Base-by-base conservation (phyloP, 139 green algal genomes). In the Gonium pectorale region DNA sequence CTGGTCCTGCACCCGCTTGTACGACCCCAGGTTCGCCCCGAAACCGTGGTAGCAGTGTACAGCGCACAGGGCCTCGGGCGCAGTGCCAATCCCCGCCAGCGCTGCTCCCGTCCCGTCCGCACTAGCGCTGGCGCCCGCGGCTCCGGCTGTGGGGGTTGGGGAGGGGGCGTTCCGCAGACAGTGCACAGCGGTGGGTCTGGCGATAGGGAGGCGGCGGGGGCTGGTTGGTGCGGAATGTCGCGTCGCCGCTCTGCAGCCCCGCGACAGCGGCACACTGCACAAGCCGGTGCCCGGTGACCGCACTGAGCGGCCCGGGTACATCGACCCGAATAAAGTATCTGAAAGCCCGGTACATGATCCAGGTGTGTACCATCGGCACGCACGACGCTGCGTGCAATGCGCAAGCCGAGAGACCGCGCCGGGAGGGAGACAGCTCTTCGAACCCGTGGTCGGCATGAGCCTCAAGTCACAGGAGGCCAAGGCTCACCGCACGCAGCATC, bases 21-120 rank as follows among this genome's bases (percentile, higher is more conserved):
- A 98, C 31, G 79, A 92, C 68, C 87, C 95, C n/a, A 90, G 88
- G 83, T 94, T 96, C 35, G 94, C 92, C 19, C 95, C 95, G 88
- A 98, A 98, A n/a, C 95, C 95, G 81, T 98, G 95, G 67, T 95
- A 93, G 88, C 90, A 96, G 75, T 95, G 92, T n/a, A 95, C 38
- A 2, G 85, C 89, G 13, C 56, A 43, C n/a, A 26, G 41, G 49
- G 13, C 17, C 13, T 17, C 17, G 49, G 49, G 49, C 49, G 13
- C 49, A 26, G 49, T 17, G 17, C 13, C 49, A 56, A 17, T 56
- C 13, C 17, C 49, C 49, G 49, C 49, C 49, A 56, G 13, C 49
- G 38, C 31, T 43, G 41, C 70, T 79, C 13, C 41, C 63, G 44
- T 41, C 46, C 13, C 35, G 35, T n/a, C 24, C 15, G 5, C 49